Evolutionary conservation across 2,329 filamentous ascomycete genomes (phyloP).

Genomic region (Alternaria arbusti): DNA sequence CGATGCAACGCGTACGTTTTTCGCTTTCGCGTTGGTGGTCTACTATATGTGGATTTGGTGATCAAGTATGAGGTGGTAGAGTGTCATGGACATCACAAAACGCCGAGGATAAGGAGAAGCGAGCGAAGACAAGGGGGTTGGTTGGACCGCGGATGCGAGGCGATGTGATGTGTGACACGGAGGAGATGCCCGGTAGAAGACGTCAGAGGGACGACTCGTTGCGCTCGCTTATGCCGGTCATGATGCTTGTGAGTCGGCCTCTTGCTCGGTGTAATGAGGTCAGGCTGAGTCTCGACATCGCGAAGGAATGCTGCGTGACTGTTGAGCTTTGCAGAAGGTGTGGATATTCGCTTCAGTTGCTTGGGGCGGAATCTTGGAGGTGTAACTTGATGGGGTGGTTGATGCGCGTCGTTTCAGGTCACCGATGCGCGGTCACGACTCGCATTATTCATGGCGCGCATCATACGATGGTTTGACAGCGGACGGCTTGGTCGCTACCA

Average conservation of each 20-base stretch:
- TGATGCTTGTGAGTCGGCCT: neutral
- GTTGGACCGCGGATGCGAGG: neutral
- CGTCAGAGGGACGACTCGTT: neutral
- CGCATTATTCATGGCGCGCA: neutral
- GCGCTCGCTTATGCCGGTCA: conserved; percentile 1
- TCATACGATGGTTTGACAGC: neutral
- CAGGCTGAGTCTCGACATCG: neutral
- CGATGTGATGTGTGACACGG: neutral
- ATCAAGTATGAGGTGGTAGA: neutral
- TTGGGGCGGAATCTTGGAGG: neutral
- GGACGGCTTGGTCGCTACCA: neutral
- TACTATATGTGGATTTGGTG: too few relatives aligned
- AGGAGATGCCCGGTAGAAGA: neutral
- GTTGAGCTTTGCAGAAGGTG: neutral
- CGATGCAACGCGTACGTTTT: neutral
- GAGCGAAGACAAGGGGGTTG: neutral
- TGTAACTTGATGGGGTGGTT: neutral
- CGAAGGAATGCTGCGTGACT: neutral
- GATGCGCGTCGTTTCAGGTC: neutral
- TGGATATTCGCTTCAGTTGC: neutral
- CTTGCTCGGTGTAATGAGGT: neutral
- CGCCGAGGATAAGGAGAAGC: neutral
- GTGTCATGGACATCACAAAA: neutral
- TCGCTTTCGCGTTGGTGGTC: neutral
- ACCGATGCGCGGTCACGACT: neutral